Conservation (phyloP, 1,284 basidiomycete genomes). For the Microstroma glucosiphilum region DNA sequence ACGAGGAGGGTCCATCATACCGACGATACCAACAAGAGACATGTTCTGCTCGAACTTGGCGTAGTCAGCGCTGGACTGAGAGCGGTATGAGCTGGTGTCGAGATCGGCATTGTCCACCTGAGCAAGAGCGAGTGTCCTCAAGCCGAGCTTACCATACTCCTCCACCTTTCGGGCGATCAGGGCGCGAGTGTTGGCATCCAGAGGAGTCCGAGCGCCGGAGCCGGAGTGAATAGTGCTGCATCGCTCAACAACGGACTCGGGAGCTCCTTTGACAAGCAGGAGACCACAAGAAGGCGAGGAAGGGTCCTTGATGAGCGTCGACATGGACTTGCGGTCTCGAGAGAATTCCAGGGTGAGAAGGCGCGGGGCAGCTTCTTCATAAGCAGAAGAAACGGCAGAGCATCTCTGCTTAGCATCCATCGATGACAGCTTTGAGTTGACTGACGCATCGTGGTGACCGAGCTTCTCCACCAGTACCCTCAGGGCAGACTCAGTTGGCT, state of each 20-base stretch:
- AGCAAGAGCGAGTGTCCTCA: constrained; percentile 86
- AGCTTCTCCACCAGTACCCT: constrained; percentile 74
- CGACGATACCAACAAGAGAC: constrained; percentile 88
- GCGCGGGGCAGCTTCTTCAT: constrained; percentile 71
- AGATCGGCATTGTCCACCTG: constrained; percentile 64
- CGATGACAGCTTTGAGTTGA: constrained; percentile 58
- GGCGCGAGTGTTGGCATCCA: constrained; percentile 59
- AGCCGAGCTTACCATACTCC: constrained; percentile 70
- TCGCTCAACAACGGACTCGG: constrained; percentile 85
- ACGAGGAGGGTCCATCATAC: constrained; percentile 95
- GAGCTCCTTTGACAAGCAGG: constrained; percentile 84
- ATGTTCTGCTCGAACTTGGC: constrained; percentile 70
- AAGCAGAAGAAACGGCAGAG: constrained; percentile 70
- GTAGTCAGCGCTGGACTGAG: constrained; percentile 63
- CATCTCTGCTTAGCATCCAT: constrained; percentile 64
- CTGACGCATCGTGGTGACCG: constrained; percentile 53
- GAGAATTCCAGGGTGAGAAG: constrained; percentile 94
- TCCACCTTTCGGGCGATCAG: constrained; percentile 63
- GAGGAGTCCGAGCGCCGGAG: constrained; percentile 4
- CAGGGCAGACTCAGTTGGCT: constrained; percentile 68
- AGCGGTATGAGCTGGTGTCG: constrained; percentile 60
- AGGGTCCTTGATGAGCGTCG: constrained; percentile 65
- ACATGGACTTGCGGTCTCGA: constrained; percentile 98
- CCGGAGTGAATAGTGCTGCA: constrained; percentile 67
- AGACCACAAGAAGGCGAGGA: constrained; percentile 58